Base-by-base conservation (phyloP, 352 stramenopile species). In the Plasmopara halstedii region DNA sequence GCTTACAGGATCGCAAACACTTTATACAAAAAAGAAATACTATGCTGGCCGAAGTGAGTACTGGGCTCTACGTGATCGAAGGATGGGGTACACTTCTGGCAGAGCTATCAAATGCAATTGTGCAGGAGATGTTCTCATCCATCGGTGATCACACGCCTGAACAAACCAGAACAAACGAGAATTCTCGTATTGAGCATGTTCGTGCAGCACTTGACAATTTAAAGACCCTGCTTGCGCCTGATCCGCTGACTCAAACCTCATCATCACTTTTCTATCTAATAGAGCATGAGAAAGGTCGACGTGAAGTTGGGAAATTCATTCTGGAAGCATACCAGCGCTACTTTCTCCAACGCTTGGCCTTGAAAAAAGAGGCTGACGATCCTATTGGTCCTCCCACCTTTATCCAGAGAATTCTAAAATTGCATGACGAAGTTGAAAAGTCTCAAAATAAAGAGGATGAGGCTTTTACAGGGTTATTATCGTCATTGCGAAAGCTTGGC, bases 391-490 rank as follows among this genome's bases (percentile, higher is more conserved):
- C 36, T 4, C 27, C 40, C 4, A 59, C 46, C 4, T 31, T 27
- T 6, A 42, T 74, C 27, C 33, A 62, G 9, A 39, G 43, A 6
- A 25, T 86, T 2, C 43, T 83, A 7, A 43, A 55, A 21, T 45
- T 83, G 2, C 67, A 73, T 18, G 63, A 78, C 3, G 35, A 56
- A 0, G 52, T 77, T 6, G 59, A 68, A 18, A 67, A 60, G 14
- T 50, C 61, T 20, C 67, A 84, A 20, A 85, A 85, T 40, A 67
- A 67, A 27, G 70, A 83, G 41, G 71, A 84, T 21, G 67, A 81
- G 14, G 46, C 42, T 0, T 29, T 83, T 2, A 35, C 60, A 3
- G 62, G 32, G 2, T 47, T 61, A 17, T 15, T 78, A 6, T 25
- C 27, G 25, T 52, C 52, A 3, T 45, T 84, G 1, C 56, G 70